phyloP scores from a whole-genome alignment of 2,329 filamentous ascomycete genomes.

The Sclerotinia borealis region DNA sequence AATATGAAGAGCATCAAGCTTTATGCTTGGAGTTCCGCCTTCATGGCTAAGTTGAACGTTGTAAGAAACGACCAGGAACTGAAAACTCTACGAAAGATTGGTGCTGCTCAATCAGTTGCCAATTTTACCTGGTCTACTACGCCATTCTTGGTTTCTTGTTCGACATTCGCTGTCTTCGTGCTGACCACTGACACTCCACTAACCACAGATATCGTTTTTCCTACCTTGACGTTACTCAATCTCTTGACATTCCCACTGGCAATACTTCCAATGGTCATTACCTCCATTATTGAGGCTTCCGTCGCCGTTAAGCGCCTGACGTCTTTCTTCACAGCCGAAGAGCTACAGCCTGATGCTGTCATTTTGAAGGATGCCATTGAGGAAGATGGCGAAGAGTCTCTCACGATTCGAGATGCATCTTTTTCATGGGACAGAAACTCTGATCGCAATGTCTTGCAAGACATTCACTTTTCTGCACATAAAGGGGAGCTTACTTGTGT shows the following conservation, averaged over 20 bases:
- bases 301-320: conserved; percentile 86
- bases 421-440: conserved; percentile 95
- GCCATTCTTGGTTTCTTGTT: conserved; percentile 94
- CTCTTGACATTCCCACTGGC: conserved; percentile 90
- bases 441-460: conserved; percentile 61
- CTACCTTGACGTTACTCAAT: conserved; percentile 89
- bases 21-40: conserved; percentile 94
- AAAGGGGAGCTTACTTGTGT: conserved; percentile 93
- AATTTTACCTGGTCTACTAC: conserved; percentile 99
- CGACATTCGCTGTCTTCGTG: conserved; percentile 92
- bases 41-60: conserved; percentile 95
- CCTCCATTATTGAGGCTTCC: conserved; percentile 89
- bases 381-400: conserved; percentile 76
- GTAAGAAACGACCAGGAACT: conserved; percentile 94
- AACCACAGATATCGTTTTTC: conserved; percentile 93
- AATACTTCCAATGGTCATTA: conserved; percentile 96
- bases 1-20: conserved; percentile 99
- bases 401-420: conserved; percentile 74
- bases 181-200: conserved; percentile 73
- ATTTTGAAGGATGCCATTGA: conserved; percentile 61
- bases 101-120: conserved; percentile 84
- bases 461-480: conserved; percentile 81
- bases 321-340: conserved; percentile 78
- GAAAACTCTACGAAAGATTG: conserved; percentile 92
- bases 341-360: conserved; percentile 83